Evolutionary conservation across 148 eudicot species (phyloP), one percentile per base, ranked within the genome.

Genomic region (Vaccinium myrtillus): DNA sequence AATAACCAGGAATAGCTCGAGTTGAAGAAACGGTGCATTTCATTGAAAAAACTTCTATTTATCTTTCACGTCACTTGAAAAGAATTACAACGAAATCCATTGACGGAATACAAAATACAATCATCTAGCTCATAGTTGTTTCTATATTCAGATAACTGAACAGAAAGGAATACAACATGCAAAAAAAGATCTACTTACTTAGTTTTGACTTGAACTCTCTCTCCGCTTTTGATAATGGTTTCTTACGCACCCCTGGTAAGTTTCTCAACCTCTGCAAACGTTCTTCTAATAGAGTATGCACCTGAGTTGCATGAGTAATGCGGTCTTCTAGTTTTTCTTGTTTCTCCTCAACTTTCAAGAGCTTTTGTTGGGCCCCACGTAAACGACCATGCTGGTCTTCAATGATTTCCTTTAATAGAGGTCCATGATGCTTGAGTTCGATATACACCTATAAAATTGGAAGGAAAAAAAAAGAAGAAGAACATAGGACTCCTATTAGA

Each of bases 401-500:
- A 83, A 97, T 87, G 27, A 92, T 93, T 86, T 90, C 92, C 91
- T 97, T 94, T 87, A 91, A 58, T 73, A 91, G 95, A 75, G 98
- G 96, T 39, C 93, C 98, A 82, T 94, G 99, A 87, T 92, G 96
- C 88, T 95, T 89, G 89, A 97, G 94, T 88, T 95, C 99, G 84
- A 95, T 88, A 86, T 86, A 88, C 18, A 97, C 99, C 98, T 97
- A 81, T 18, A 71, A 85, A 85, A 82, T 53, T 30, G 84, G 75
- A 82, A 43, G 6, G 46, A 43, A 43, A 43, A 43, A 43, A 43
- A 43, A 65, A n/a, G n/a, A 65, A 65, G 0, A 23, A 0, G 14
- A 65, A 65, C 2, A 10, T 10, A 65, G 71, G 30, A 23, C 30
- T 27, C 32, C 5, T 23, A 65, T 65, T 65, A 65, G 16, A 54